Percentiles rank a stretch among this genome's conserved stretches.
phyloP scores from a whole-genome alignment of 495 filamentous ascomycete genomes.

The Zalerion maritima region DNA sequence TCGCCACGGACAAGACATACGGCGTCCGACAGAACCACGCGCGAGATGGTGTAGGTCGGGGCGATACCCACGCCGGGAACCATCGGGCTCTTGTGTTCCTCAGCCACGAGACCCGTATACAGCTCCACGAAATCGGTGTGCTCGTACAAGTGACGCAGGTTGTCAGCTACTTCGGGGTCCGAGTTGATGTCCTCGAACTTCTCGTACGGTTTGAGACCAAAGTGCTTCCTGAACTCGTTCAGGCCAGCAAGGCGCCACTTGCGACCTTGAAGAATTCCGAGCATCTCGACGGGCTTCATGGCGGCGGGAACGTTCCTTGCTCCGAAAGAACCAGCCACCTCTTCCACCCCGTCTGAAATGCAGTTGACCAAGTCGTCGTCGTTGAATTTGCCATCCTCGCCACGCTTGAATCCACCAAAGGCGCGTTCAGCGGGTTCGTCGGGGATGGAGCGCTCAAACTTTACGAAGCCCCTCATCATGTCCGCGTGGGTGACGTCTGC shows the following conservation, averaged over 20 bases:
- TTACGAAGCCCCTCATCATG: slow-evolving; percentile 42
- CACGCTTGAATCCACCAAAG: slow-evolving; percentile 48
- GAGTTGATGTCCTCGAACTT: slow-evolving; percentile 74
- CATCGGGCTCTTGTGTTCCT: slow-evolving; percentile 62
- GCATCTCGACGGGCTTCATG: slow-evolving; percentile 62
- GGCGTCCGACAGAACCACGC: slow-evolving; percentile 74
- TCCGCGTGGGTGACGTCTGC: slow-evolving; percentile 36
- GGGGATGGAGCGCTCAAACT: slow-evolving; percentile 42
- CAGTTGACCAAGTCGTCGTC: slow-evolving; percentile 59
- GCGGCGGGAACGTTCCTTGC: slow-evolving; percentile 59
- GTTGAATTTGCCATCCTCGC: slow-evolving; percentile 41
- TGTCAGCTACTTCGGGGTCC: slow-evolving; percentile 51
- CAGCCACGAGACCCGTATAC: slow-evolving; percentile 70
- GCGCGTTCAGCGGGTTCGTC: slow-evolving; percentile 48
- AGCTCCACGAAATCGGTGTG: slow-evolving; percentile 47
- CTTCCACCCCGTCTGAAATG: slow-evolving; percentile 49
- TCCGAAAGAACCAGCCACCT: slow-evolving; percentile 48
- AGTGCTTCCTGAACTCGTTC: slow-evolving; percentile 79
- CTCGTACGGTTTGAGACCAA: slow-evolving; percentile 56
- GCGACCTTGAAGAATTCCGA: slow-evolving; percentile 74
- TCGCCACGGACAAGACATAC: slow-evolving; percentile 76
- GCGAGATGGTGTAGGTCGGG: slow-evolving; percentile 69
- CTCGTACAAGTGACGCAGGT: slow-evolving; percentile 59
- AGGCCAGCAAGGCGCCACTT: slow-evolving; percentile 70
- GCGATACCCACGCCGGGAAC: slow-evolving; percentile 67